A percentile compares a stretch with the other conserved stretches of the same genome.
Conservation (phyloP, 257 asterid genomes). For the Gentiana straminea region DNA sequence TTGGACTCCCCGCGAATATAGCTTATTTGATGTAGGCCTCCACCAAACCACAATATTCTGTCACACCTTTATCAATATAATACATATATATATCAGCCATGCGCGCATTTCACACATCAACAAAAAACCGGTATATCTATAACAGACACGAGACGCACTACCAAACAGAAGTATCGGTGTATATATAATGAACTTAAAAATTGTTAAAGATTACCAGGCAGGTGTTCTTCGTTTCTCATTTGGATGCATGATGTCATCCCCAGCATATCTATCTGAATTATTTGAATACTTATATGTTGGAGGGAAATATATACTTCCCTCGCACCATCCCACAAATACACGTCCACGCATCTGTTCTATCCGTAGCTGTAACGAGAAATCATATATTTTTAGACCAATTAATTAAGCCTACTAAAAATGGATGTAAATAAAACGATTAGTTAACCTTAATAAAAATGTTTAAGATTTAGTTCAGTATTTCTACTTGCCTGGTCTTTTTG, state of each 20-base stretch:
- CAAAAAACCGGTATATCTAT: too few species aligned
- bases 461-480: neutral
- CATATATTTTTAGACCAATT: neutral
- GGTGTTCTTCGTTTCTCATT: slow-evolving; percentile 88
- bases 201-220: slow-evolving; percentile 54
- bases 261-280: slow-evolving; percentile 83
- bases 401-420: neutral
- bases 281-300: slow-evolving; percentile 85
- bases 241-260: slow-evolving; percentile 56
- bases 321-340: slow-evolving; percentile 78
- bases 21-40: slow-evolving; percentile 77
- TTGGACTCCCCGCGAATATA: slow-evolving; percentile 94
- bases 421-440: neutral
- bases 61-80: slow-evolving; percentile 63
- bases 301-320: slow-evolving; percentile 83
- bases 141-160: too few species aligned
- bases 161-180: too few species aligned
- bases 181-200: neutral
- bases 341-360: slow-evolving; percentile 67
- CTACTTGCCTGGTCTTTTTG: slow-evolving; percentile 87
- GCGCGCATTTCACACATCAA: too few species aligned
- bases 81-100: too few species aligned
- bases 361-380: slow-evolving; percentile 46
- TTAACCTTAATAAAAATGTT: too few species aligned
- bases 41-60: slow-evolving; percentile 90